Conservation (phyloP, 1,284 basidiomycete genomes). For the Ceratobasidium sp. region DNA sequence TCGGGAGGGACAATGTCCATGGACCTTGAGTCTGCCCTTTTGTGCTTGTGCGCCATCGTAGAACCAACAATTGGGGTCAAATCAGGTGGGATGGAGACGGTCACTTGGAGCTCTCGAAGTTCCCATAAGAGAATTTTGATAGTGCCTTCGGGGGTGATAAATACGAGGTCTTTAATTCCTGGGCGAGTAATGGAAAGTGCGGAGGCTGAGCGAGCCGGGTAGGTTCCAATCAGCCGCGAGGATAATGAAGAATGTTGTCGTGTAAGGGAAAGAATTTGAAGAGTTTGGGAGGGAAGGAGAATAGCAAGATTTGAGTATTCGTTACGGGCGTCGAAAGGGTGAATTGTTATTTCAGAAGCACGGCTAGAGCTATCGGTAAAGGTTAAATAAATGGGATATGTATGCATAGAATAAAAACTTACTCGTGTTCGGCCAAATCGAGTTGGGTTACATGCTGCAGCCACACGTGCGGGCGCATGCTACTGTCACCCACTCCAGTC, state of each 20-base stretch:
- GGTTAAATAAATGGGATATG: conserved; percentile 48
- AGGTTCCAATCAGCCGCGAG: conserved; percentile 53
- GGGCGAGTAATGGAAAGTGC: conserved; percentile 67
- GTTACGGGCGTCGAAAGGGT: conserved; percentile 57
- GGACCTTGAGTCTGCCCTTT: conserved; percentile 47
- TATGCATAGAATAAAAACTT: conserved; percentile 49
- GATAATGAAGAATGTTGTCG: conserved; percentile 54
- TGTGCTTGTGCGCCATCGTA: conserved; percentile 26
- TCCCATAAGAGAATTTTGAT: conserved; percentile 68
- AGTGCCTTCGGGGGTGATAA: conserved; percentile 61
- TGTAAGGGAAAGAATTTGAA: conserved; percentile 60
- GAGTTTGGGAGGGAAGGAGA: conserved; percentile 56
- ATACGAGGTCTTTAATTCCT: conserved; percentile 68
- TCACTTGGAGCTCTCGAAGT: conserved; percentile 53
- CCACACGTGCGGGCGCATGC: conserved; percentile 72
- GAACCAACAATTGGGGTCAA: conserved; percentile 34
- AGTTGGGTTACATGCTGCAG: conserved; percentile 64
- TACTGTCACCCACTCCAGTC: conserved; percentile 54
- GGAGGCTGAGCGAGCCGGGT: conserved; percentile 60
- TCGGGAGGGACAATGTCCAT: conserved; percentile 47
- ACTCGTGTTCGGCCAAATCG: conserved; percentile 60
- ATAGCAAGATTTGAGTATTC: conserved; percentile 63
- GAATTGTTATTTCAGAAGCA: conserved; percentile 41
- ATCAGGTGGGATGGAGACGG: conserved; percentile 47
- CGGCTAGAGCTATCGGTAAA: conserved; percentile 47